Percentiles rank a stretch among this genome's conserved stretches.
Evolutionary conservation across 2,329 filamentous ascomycete species (phyloP).

Genomic region (Metarhizium robertsii): DNA sequence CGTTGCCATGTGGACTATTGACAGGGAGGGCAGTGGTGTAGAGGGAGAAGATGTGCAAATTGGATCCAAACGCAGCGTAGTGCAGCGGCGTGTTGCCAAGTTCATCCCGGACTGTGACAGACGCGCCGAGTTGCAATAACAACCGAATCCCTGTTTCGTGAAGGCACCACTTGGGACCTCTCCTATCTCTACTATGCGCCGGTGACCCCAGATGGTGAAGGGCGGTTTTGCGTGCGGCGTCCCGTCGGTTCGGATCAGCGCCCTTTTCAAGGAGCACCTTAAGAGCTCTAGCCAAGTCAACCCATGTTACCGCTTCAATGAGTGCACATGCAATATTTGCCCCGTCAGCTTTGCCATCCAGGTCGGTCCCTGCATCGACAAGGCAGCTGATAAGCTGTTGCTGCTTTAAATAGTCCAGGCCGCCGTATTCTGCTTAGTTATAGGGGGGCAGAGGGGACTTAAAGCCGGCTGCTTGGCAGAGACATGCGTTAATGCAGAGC

Average conservation of each 20-base stretch:
- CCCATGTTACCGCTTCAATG: slow-evolving; percentile 1
- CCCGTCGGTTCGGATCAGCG: slow-evolving; percentile 12
- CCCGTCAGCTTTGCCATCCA: slow-evolving; percentile 2
- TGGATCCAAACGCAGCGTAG: slow-evolving; percentile 9
- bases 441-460: not conserved
- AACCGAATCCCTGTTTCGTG: slow-evolving; percentile 11
- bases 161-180: not conserved
- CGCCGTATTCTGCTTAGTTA: not conserved
- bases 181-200: not conserved
- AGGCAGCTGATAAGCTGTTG: slow-evolving; percentile 11
- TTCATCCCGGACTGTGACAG: slow-evolving; percentile 9
- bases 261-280: slow-evolving; percentile 16
- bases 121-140: slow-evolving; percentile 13
- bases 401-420: slow-evolving; percentile 10
- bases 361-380: slow-evolving; percentile 13
- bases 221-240: slow-evolving; percentile 9
- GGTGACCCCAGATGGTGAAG: slow-evolving; percentile 13
- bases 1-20: not conserved
- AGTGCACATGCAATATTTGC: not conserved
- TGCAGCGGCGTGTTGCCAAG: slow-evolving; percentile 16
- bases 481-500: slow-evolving; percentile 1
- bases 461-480: not conserved
- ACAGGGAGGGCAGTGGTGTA: slow-evolving; percentile 8
- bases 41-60: slow-evolving; percentile 11
- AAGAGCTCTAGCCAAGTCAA: slow-evolving; percentile 10